Percentiles rank a stretch among this genome's conserved stretches.
phyloP scores from a whole-genome alignment of 2,329 filamentous ascomycete species.

The Cytospora schulzeri region DNA sequence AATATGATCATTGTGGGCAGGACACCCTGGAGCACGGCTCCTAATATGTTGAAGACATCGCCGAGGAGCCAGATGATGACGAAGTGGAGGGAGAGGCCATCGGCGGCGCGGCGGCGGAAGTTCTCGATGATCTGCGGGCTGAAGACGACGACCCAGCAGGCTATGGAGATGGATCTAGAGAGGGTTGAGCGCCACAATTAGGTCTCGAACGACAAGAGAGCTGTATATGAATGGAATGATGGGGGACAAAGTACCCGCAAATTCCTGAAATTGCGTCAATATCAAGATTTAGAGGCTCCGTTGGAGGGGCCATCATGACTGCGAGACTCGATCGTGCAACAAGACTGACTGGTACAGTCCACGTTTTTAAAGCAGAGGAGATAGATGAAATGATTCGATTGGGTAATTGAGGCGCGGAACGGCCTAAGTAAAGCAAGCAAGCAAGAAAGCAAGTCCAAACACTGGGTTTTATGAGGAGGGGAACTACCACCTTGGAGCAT shows the following conservation, averaged over 20 bases:
- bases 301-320: slow-evolving; percentile 60
- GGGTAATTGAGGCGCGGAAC: not conserved
- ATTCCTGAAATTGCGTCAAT: slow-evolving; percentile 92
- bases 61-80: slow-evolving; percentile 90
- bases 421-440: not conserved
- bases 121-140: slow-evolving; percentile 96
- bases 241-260: slow-evolving; percentile 61
- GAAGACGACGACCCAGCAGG: slow-evolving; percentile 97
- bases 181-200: not conserved
- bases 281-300: slow-evolving; percentile 68
- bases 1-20: slow-evolving; percentile 94
- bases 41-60: slow-evolving; percentile 95
- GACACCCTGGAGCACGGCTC: slow-evolving; percentile 88
- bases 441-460: too few species aligned
- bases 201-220: not conserved
- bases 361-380: not conserved
- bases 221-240: slow-evolving; percentile 11
- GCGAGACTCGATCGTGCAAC: not conserved
- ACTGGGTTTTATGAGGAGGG: not conserved
- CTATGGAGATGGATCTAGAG: slow-evolving; percentile 85
- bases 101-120: slow-evolving; percentile 80
- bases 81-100: slow-evolving; percentile 89
- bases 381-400: not conserved
- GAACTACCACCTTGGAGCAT: too few species aligned
- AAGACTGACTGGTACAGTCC: not conserved